Evolutionary conservation across 192 early-diverging fungal genomes (phyloP).

Genomic region (Kappamyces sp.): DNA sequence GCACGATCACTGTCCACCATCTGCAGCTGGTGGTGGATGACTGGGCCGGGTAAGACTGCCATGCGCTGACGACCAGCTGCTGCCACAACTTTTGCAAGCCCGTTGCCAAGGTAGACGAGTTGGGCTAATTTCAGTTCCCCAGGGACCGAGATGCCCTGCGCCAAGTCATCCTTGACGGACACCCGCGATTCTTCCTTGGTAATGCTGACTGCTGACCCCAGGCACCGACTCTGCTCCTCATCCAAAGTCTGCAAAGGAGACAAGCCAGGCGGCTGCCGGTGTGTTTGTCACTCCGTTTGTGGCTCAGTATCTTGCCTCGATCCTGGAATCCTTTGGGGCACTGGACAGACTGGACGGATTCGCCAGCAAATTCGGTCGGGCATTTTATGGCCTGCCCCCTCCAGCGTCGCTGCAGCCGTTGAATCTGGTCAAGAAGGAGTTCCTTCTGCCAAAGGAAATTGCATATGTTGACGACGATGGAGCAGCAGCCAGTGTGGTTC

Average conservation of each 20-base stretch:
- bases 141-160: conserved; percentile 84
- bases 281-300: conserved; percentile 88
- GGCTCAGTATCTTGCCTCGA: conserved; percentile 79
- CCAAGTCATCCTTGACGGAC: conserved; percentile 66
- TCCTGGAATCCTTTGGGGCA: conserved; percentile 81
- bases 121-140: conserved; percentile 44
- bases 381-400: conserved; percentile 76
- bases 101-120: conserved; percentile 66
- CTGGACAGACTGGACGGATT: conserved; percentile 75
- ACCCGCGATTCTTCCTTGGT: conserved; percentile 91
- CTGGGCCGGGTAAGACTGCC: conserved; percentile 71
- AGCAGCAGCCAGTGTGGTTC: conserved; percentile 62
- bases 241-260: conserved; percentile 80
- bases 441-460: conserved; percentile 50
- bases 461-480: conserved; percentile 43
- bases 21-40: conserved; percentile 87
- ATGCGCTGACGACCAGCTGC: conserved; percentile 24
- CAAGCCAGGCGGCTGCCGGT: conserved; percentile 74
- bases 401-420: conserved; percentile 27
- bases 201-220: no score
- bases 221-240: conserved; percentile 95
- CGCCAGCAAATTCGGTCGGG: conserved; percentile 75
- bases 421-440: conserved; percentile 36
- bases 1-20: conserved; percentile 95
- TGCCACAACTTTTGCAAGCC: conserved; percentile 98